Evolutionary conservation across 148 eudicot species (phyloP), one percentile per base, ranked within the genome.

Genomic region (Fallopia convolvulus): DNA sequence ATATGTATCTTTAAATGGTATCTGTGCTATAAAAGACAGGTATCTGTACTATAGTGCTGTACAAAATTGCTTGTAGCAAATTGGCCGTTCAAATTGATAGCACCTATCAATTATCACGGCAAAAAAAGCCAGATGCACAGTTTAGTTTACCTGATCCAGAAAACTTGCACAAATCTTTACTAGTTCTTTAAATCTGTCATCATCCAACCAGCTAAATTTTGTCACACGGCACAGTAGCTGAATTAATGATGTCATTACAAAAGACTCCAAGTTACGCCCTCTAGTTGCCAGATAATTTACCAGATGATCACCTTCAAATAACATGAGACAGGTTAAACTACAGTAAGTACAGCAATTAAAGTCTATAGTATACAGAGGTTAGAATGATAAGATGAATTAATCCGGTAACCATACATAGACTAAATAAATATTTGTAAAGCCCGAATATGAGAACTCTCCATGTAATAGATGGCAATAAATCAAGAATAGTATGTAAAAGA

Each of bases 191-290:
- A 93, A 93, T 81, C 78, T 90, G 77, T 87, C 94, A 83, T 92
- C 97, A 26, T 89, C 97, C 77, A 93, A 85, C 99, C 99, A 95
- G 76, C 97, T 87, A 84, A 91, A 70, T 83, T 95, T 95, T 70
- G 92, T 87, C 80, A 95, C 77, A 68, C 97, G 98, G 77, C 98
- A 90, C 72, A 91, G 85, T 75, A 95, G 89, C 78, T 88, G 97
- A 81, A 95, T 86, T 74, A 95, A 77, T 48, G 97, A 93, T 83
- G 84, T 92, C 80, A 80, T 85, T 49, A 91, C 94, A 83, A 91
- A 91, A 79, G 89, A 83, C 85, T 93, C 92, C 89, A 92, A 83
- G 68, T 90, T 88, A 61, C 89, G 90, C 70, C 99, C 94, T 91
- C 97, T 91, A 75, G 82, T 83, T 79, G 94, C 97, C 89, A 95